Percentiles rank a stretch among this genome's conserved stretches.
These are phyloP conservation scores for Marasmius fiardii DNA, from an alignment of 1,284 basidiomycete genomes.

Conservation along the genomic window DNA sequence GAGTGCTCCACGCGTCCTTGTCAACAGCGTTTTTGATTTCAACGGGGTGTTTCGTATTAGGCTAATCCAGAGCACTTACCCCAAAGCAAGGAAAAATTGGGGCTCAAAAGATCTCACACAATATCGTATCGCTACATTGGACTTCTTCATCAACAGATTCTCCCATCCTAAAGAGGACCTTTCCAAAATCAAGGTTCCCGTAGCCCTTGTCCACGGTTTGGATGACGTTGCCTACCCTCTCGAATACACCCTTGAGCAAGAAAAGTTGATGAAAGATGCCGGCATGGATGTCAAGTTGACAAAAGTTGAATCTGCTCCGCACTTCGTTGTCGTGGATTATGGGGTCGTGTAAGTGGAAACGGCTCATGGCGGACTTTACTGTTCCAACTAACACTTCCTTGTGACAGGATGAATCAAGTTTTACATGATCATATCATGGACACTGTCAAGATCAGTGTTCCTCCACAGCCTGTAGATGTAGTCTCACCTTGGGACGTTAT, in stretches of 20 bases:
- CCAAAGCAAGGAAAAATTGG: conserved; percentile 25
- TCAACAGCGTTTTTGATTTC: not conserved
- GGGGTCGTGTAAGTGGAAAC: not conserved
- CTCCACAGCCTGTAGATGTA: not conserved
- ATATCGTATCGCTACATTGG: conserved; percentile 26
- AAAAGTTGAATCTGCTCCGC: conserved; percentile 20
- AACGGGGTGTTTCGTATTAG: conserved; percentile 15
- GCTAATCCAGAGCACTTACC: conserved; percentile 20
- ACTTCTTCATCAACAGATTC: conserved; percentile 32
- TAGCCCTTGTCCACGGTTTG: conserved; percentile 24
- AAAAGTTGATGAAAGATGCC: conserved; percentile 19
- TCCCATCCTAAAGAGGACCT: conserved; percentile 24
- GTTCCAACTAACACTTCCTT: not conserved
- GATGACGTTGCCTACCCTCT: conserved; percentile 25
- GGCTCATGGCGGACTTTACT: not conserved
- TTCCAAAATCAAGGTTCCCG: conserved; percentile 22
- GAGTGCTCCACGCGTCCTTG: conserved; percentile 11
- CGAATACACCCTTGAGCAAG: conserved; percentile 21
- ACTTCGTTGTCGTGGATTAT: conserved; percentile 18
- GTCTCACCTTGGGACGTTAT: not conserved
- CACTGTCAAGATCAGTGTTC: not conserved
- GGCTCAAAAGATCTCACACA: conserved; percentile 23
- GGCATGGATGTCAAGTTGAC: conserved; percentile 21
- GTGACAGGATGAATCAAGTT: not conserved
- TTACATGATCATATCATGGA: not conserved